Base-by-base conservation (phyloP, 2,329 filamentous ascomycete species). In the Fusarium stilboides region DNA sequence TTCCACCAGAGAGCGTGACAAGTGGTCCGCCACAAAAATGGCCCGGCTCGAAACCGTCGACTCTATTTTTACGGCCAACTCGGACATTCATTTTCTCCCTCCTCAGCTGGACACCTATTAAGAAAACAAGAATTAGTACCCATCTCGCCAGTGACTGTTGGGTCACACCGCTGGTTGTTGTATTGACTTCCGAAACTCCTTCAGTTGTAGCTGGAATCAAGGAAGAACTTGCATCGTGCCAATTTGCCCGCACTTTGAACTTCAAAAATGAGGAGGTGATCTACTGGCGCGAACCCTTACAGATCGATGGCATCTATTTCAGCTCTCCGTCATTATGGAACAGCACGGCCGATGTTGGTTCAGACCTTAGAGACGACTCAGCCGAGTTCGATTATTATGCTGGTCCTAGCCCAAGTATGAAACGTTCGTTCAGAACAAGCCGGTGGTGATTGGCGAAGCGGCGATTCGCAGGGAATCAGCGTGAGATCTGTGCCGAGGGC, bases 111-210 rank as follows among this genome's bases (percentile, higher is more conserved):
- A 26, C 49, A 1, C 53, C 46, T 0, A 44, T 59, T 1, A 57
- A 13, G 1, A 52, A 47, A 1, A 51, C 47, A 0, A 62, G 61
- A 15, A 17, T 50, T 0, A 34, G 45, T 0, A 47, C 40, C 6
- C 37, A 57, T 1, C 44, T 73, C 6, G 70, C 62, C 0, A 2
- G 69, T 0, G 65, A 62, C 7, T 49, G 55, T 3, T 71, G 57
- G 57, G 2, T 51, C 1, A 36, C 34, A 2, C 39, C 34, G 0
- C 12, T 51, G 0, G 40, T 51, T 0, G 28, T 58, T 1, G 52
- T 46, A 0, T 24, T 42, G 0, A 64, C 45, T 0, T 17, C 39
- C 3, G 39, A 52, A 4, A 39, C 59, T 2, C 22, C 57, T 1
- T 49, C 24, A 4, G 26, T 57, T 8, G 6, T 42, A 1, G 15